Evolutionary conservation across 2,329 filamentous ascomycete species (phyloP).

Genomic region (Colletotrichum spinosum): DNA sequence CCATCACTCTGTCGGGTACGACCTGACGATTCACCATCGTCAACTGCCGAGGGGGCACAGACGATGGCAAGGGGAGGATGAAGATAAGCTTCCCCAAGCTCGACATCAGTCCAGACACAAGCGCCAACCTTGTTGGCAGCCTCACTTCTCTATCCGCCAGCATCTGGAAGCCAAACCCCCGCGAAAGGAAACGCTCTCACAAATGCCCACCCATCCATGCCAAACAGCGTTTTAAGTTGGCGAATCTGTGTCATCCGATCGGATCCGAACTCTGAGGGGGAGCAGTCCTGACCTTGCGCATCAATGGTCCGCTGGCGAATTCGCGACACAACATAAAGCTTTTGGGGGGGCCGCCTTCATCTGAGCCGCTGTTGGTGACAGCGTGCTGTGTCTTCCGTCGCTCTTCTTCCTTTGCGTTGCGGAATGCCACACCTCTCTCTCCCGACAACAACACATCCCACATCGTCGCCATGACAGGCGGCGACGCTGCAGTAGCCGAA

Average conservation of each 20-base stretch:
- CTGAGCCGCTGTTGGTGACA: neutral
- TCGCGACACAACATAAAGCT: conserved; percentile 19
- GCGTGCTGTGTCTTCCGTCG: neutral
- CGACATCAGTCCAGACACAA: conserved; percentile 33
- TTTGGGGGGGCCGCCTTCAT: conserved; percentile 2
- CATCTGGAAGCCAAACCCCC: neutral
- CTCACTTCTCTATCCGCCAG: conserved; percentile 14
- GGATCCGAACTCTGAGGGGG: conserved; percentile 14
- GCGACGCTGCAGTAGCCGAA: conserved; percentile 38
- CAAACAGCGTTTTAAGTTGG: conserved; percentile 21
- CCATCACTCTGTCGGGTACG: neutral
- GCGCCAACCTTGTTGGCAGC: conserved; percentile 34
- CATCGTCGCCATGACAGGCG: conserved; percentile 26
- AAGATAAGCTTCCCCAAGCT: conserved; percentile 23
- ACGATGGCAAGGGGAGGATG: neutral
- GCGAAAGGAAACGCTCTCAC: neutral
- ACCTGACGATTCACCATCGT: neutral
- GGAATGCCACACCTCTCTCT: conserved; percentile 1
- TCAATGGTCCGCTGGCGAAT: neutral
- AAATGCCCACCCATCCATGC: conserved; percentile 5
- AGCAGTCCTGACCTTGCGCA: conserved; percentile 2
- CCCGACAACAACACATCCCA: conserved; percentile 9
- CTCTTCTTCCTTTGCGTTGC: neutral
- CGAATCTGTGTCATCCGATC: conserved; percentile 37
- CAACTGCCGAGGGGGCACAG: conserved; percentile 24